These are phyloP conservation scores for Mucor indicus DNA, from an alignment of 371 early-diverging fungal species.

Conservation along the genomic window DNA sequence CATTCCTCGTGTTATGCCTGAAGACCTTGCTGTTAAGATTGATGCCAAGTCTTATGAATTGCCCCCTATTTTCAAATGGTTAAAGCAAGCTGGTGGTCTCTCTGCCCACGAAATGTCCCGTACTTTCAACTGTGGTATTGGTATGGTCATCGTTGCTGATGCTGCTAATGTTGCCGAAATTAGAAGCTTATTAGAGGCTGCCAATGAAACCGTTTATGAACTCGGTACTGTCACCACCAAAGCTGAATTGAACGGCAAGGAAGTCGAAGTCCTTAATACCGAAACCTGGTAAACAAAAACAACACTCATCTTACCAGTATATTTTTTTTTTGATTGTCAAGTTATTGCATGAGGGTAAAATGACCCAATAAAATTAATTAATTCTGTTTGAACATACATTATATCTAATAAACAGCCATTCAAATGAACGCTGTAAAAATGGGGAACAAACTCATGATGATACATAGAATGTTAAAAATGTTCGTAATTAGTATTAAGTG, in stretches of 20 bases:
- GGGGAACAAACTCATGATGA: too few species aligned
- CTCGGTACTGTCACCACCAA: constrained; percentile 63
- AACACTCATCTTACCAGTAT: too few species aligned
- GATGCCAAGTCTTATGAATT: constrained; percentile 82
- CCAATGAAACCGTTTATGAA: constrained; percentile 61
- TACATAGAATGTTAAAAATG: too few species aligned
- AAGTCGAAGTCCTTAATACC: constrained; percentile 57
- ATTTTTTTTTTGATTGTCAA: too few species aligned
- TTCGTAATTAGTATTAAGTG: too few species aligned
- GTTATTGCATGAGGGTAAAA: too few species aligned
- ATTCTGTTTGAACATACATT: too few species aligned
- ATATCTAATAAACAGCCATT: too few species aligned
- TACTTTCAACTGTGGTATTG: constrained; percentile 98
- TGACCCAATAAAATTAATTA: too few species aligned
- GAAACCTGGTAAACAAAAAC: constrained; percentile 38
- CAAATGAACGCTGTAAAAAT: too few species aligned
- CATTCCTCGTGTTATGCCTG: constrained; percentile 93
- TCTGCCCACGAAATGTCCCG: constrained; percentile 86
- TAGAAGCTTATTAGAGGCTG: constrained; percentile 52
- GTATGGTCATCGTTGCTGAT: constrained; percentile 92
- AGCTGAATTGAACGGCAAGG: constrained; percentile 53
- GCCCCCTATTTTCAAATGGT: constrained; percentile 93
- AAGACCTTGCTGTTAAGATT: constrained; percentile 69
- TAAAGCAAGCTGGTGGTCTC: constrained; percentile 85
- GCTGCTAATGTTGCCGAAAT: constrained; percentile 61